Evolutionary conservation across 148 eudicot genomes (phyloP).

Genomic region (Cornus kousa): DNA sequence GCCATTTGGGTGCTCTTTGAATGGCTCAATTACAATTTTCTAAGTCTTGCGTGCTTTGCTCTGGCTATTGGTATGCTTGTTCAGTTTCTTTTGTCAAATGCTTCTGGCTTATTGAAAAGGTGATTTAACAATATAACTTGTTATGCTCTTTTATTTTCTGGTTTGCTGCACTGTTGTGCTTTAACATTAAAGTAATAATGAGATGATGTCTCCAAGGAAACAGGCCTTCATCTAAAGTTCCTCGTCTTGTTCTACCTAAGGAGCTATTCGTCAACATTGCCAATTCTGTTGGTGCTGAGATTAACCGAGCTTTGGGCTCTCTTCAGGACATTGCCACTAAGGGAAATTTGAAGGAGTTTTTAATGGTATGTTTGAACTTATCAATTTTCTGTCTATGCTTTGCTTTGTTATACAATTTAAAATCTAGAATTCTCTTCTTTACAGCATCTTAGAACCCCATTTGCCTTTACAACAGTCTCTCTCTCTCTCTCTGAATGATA

Average conservation of each 20-base stretch:
- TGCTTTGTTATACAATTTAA: neutral
- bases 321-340: conserved; percentile 72
- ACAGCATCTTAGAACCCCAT: neutral
- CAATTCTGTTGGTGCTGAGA: conserved; percentile 48
- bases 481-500: no score
- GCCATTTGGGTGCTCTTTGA: conserved; percentile 77
- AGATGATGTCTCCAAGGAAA: neutral
- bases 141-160: neutral
- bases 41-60: conserved; percentile 56
- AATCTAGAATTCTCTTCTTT: no score
- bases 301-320: conserved; percentile 50
- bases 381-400: neutral
- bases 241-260: conserved; percentile 59
- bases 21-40: conserved; percentile 79
- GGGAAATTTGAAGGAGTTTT: conserved; percentile 69
- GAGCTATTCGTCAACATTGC: conserved; percentile 62
- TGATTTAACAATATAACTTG: conserved; percentile 10
- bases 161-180: neutral
- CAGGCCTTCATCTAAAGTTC: conserved; percentile 60
- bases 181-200: neutral
- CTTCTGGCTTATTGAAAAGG: conserved; percentile 66
- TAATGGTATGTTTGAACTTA: conserved; percentile 36
- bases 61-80: conserved; percentile 54
- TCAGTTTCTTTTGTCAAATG: conserved; percentile 77
- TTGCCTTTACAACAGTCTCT: neutral